Conservation (phyloP, 371 early-diverging fungal species). For the Syncephalastrum contaminatum region DNA sequence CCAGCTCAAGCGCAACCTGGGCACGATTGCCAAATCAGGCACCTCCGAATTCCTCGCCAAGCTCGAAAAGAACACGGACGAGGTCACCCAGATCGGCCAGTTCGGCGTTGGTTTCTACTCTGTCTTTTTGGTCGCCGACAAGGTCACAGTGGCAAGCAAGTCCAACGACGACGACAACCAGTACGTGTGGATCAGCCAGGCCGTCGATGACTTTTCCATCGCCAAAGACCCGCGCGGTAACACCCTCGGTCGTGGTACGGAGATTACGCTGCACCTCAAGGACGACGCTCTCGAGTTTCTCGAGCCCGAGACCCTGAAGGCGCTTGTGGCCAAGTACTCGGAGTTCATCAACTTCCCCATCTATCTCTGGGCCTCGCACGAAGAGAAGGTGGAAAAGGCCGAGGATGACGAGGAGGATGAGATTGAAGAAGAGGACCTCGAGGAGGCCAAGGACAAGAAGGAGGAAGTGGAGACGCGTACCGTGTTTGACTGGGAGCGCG, state of each 20-base stretch:
- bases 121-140: conserved; percentile 92
- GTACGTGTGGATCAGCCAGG: conserved; percentile 84
- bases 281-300: conserved; percentile 85
- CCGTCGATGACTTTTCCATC: conserved; percentile 81
- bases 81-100: conserved; percentile 87
- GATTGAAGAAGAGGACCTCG: conserved; percentile 45
- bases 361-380: conserved; percentile 66
- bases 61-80: conserved; percentile 62
- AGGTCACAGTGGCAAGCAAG: conserved; percentile 93
- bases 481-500: conserved; percentile 59
- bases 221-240: conserved; percentile 85
- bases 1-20: conserved; percentile 89
- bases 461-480: conserved; percentile 48
- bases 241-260: conserved; percentile 84
- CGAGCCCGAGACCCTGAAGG: conserved; percentile 59
- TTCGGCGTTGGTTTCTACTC: conserved; percentile 99
- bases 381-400: conserved; percentile 40
- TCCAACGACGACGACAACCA: conserved; percentile 76
- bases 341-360: conserved; percentile 95
- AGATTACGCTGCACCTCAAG: conserved; percentile 88
- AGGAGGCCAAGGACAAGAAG: conserved; percentile 54
- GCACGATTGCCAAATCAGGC: conserved; percentile 94
- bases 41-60: conserved; percentile 82
- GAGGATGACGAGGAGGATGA: conserved; percentile 38
- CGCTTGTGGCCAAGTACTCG: conserved; percentile 83